Conservation (phyloP, 2,329 filamentous ascomycete species). For the Verticillium alfalfae region DNA sequence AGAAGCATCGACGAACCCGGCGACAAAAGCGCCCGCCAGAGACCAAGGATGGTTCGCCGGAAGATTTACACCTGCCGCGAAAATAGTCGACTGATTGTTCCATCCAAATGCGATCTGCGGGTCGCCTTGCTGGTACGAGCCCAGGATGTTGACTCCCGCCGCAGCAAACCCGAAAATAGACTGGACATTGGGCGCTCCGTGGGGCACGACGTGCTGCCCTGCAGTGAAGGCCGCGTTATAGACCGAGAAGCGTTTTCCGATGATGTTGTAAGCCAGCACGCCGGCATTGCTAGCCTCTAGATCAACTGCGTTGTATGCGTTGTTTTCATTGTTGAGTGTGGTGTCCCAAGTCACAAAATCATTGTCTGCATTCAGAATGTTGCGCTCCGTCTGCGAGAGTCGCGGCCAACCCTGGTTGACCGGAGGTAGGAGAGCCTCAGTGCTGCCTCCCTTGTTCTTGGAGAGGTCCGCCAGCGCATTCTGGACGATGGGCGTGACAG, state of each 20-base stretch:
- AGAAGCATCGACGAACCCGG: neutral
- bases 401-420: neutral
- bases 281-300: neutral
- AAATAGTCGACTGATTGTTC: neutral
- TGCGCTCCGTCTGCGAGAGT: neutral
- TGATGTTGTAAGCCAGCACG: neutral
- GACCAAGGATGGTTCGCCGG: neutral
- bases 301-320: neutral
- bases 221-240: neutral
- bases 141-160: neutral
- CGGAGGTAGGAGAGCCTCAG: neutral
- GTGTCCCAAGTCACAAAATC: neutral
- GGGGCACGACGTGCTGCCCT: neutral
- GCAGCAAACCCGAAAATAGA: neutral
- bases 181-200: neutral
- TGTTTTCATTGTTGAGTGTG: neutral
- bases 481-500: neutral
- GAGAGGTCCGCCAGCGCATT: neutral
- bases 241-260: neutral
- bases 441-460: neutral
- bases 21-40: neutral
- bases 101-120: neutral
- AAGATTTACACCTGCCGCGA: neutral
- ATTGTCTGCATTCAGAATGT: neutral
- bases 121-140: neutral